A percentile compares a stretch with the other conserved stretches of the same genome.
These are phyloP conservation scores for Candida pseudoviswanathii DNA, from an alignment of 1,139 yeast genomes.

Conservation along the genomic window DNA sequence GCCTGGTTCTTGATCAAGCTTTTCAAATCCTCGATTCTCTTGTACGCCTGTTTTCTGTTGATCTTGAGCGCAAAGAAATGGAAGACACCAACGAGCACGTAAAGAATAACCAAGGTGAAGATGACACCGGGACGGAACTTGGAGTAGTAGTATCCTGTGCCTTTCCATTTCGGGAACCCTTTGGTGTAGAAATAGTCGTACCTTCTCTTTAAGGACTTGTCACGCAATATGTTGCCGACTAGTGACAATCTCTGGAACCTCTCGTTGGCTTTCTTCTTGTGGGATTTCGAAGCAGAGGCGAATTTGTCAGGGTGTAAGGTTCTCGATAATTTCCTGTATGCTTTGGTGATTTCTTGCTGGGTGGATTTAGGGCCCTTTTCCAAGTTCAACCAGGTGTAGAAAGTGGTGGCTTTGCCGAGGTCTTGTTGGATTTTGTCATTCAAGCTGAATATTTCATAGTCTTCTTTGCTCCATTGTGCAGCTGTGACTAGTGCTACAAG, in stretches of 20 bases:
- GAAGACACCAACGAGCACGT: constrained; percentile 51
- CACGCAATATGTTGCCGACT: constrained; percentile 72
- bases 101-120: constrained; percentile 53
- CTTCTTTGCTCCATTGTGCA: constrained; percentile 52
- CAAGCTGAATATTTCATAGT: constrained; percentile 78
- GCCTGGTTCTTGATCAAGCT: constrained; percentile 57
- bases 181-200: constrained; percentile 82
- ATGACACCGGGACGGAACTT: constrained; percentile 63
- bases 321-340: constrained; percentile 72
- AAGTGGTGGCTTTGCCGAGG: constrained; percentile 62
- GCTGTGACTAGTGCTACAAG: constrained; percentile 25
- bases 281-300: constrained; percentile 40
- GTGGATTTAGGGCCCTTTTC: constrained; percentile 55
- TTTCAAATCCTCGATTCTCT: constrained; percentile 56
- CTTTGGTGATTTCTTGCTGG: constrained; percentile 66
- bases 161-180: constrained; percentile 87
- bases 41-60: constrained; percentile 60
- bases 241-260: constrained; percentile 74
- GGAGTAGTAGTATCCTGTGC: constrained; percentile 52
- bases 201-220: constrained; percentile 61
- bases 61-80: constrained; percentile 62
- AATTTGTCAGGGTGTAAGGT: constrained; percentile 84
- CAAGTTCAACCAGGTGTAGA: constrained; percentile 69
- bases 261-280: constrained; percentile 50
- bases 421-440: constrained; percentile 67